A percentile compares a stretch with the other conserved stretches of the same genome.
Evolutionary conservation across 2,329 filamentous ascomycete genomes (phyloP).

Genomic region (Aureobasidium namibiae): DNA sequence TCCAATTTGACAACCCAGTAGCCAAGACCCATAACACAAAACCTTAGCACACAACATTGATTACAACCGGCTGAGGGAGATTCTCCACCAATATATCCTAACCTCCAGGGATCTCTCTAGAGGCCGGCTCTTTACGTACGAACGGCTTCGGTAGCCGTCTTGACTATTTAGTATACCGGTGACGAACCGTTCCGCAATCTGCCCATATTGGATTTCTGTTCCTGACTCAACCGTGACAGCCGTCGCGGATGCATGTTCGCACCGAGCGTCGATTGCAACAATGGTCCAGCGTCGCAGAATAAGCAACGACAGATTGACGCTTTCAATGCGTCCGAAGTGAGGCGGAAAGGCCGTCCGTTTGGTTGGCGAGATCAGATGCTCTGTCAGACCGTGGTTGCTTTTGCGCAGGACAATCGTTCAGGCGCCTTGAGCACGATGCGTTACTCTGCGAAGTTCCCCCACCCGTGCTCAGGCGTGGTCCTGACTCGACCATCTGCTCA

Average conservation of each 20-base stretch:
- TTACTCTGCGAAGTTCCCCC: neutral
- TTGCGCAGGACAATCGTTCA: neutral
- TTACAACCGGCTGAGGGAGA: neutral
- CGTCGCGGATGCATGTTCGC: neutral
- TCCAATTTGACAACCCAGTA: neutral
- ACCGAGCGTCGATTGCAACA: neutral
- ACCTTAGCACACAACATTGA: neutral
- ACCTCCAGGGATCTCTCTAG: neutral
- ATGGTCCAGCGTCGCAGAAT: neutral
- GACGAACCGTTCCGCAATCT: constrained; percentile 10
- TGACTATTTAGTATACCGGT: neutral
- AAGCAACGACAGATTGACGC: neutral
- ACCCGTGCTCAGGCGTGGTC: neutral
- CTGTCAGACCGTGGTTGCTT: neutral
- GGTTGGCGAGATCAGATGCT: neutral
- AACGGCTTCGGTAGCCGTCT: neutral
- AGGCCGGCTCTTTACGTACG: neutral
- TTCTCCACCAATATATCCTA: neutral
- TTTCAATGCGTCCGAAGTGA: neutral
- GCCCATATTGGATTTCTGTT: neutral
- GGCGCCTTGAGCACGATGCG: neutral
- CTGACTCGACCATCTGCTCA: neutral
- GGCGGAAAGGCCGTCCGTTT: neutral
- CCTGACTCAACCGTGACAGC: neutral
- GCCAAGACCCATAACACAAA: neutral